These are phyloP conservation scores for Zymoseptoria passerinii DNA, from an alignment of 2,329 filamentous ascomycete genomes.

Conservation along the genomic window DNA sequence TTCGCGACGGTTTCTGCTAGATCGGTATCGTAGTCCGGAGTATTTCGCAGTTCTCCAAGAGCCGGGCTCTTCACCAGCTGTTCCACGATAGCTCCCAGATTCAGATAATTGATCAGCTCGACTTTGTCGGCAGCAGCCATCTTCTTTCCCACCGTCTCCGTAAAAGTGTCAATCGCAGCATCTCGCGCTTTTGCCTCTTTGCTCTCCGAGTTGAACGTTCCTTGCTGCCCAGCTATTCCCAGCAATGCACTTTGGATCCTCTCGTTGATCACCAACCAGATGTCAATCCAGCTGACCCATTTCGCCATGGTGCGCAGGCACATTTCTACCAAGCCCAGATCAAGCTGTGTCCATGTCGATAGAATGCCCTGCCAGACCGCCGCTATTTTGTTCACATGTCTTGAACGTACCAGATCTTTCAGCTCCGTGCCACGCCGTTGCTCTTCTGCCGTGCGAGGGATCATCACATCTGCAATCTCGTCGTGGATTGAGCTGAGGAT, in stretches of 20 bases:
- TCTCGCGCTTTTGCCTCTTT: conserved; percentile 68
- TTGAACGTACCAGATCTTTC: conserved; percentile 79
- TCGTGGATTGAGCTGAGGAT: conserved; percentile 87
- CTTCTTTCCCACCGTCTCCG: conserved; percentile 94
- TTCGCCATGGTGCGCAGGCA: conserved; percentile 86
- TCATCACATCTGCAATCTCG: conserved; percentile 88
- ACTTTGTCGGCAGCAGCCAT: conserved; percentile 93
- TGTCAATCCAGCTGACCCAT: conserved; percentile 99
- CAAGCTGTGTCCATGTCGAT: conserved; percentile 59
- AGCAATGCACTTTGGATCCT: conserved; percentile 78
- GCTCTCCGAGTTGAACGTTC: conserved; percentile 50
- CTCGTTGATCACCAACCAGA: conserved; percentile 83
- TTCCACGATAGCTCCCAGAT: conserved; percentile 73
- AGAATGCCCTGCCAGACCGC: conserved; percentile 88
- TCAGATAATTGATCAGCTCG: conserved; percentile 84
- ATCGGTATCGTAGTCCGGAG: conserved; percentile 86
- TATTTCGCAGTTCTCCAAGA: conserved; percentile 68
- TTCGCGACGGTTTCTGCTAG: conserved; percentile 91
- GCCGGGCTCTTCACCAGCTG: conserved; percentile 79
- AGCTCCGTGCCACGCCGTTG: conserved; percentile 78
- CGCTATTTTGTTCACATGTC: conserved; percentile 83
- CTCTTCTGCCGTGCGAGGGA: conserved; percentile 69
- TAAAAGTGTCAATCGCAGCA: conserved; percentile 88
- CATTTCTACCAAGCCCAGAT: conserved; percentile 71
- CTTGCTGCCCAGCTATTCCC: conserved; percentile 70